Conservation (phyloP, 441 rosid genomes). For the Gossypium schwendimanii region DNA sequence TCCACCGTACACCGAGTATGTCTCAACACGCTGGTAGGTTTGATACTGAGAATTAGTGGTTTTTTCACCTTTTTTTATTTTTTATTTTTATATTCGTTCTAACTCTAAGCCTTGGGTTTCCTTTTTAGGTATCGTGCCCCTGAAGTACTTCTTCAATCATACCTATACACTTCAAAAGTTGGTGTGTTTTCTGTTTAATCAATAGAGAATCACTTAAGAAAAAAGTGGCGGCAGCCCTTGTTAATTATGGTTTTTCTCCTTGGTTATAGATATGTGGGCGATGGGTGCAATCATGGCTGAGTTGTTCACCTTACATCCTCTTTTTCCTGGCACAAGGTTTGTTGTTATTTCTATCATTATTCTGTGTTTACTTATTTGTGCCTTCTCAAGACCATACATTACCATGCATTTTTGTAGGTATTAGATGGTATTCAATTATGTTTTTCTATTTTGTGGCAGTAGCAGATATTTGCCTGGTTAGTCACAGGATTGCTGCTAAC, state of each 20-base stretch:
- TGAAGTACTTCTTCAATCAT: constrained; percentile 88
- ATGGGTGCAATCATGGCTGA: constrained; percentile 98
- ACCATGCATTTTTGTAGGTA: background rate
- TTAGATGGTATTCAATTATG: background rate
- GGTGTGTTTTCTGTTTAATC: constrained; percentile 35
- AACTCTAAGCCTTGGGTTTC: background rate
- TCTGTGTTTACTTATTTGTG: background rate
- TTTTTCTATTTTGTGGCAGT: background rate
- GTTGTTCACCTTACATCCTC: constrained; percentile 73
- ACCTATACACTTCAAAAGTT: constrained; percentile 68
- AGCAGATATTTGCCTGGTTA: background rate
- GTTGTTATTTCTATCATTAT: background rate
- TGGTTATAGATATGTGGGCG: constrained; percentile 88
- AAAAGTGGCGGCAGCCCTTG: background rate
- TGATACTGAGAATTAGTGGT: background rate
- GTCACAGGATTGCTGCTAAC: background rate
- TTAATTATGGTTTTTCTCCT: background rate
- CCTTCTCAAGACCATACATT: background rate
- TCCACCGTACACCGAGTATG: constrained; percentile 89
- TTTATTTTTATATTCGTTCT: background rate
- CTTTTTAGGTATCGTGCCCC: constrained; percentile 84
- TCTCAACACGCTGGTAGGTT: constrained; percentile 90
- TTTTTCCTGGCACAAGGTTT: constrained; percentile 90
- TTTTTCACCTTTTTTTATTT: background rate
- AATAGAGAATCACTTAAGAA: background rate